Evolutionary conservation across 768 basidiomycete species (phyloP), one percentile per base, ranked within the genome.

Genomic region (Xerocomus potaroensis): DNA sequence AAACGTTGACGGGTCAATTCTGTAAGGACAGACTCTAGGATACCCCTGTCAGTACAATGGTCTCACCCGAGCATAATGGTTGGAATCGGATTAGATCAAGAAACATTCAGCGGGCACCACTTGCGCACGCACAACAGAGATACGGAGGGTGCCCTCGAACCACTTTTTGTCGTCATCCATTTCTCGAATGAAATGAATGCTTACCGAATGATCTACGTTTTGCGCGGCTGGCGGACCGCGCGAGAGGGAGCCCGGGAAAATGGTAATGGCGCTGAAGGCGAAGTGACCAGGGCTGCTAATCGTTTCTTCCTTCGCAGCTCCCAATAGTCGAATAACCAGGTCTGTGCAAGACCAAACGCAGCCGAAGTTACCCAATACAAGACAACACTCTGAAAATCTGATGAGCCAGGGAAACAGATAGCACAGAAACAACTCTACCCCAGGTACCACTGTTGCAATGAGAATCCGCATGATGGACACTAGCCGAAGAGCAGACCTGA

Each of bases 1-100:
- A 4, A 4, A 8, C 24, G 8, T 10, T 10, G 14, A 30, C 14
- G 11, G 19, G n/a, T 24, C 29, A 18, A 21, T 15, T 26, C 5
- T 10, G 26, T 10, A 10, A 27, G 5, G 10, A 10, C 26, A 6
- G 26, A 10, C 24, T 16, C 38, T 39, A 6, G 2, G n/a, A 26
- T 1, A 41, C 35, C n/a, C 6, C 21, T n/a, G 35, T 64, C 39
- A 65, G 49, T n/a, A 48, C 27, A 33, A 22, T 4, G 22, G 7
- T n/a, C 30, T 19, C 23, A 21, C 15, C 10, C 1, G 15, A 1
- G 4, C 12, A 26, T 43, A 38, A 45, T 21, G n/a, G 8, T 38
- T 18, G 38, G 21, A 38, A 77, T 91, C 88, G 90, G 83, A 90
- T 91, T 91, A 91, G 88, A 91, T 91, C 88, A 91, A 91, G 88